A percentile compares a stretch with the other conserved stretches of the same genome.
Evolutionary conservation across 2,329 filamentous ascomycete species (phyloP).

Genomic region (Shiraia bambusicola): DNA sequence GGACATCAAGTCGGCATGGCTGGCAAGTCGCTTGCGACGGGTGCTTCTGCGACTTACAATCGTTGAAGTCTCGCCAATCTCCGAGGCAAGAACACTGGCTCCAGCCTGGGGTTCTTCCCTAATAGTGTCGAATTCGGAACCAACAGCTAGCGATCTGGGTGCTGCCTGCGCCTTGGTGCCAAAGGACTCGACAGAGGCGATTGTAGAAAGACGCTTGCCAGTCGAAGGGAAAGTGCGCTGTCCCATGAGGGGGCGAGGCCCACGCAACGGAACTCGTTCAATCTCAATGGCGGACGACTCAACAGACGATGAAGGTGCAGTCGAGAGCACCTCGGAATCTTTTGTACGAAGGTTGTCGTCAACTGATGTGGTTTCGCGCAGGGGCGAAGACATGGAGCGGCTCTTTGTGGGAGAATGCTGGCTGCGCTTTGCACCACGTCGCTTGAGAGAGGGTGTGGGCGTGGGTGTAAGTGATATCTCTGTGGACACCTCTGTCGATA

Average conservation of each 20-base stretch:
- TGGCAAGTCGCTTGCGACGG: slow-evolving; percentile 70
- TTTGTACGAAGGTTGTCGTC: slow-evolving; percentile 22
- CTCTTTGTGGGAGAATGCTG: slow-evolving; percentile 47
- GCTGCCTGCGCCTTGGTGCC: slow-evolving; percentile 38
- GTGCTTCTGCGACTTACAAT: slow-evolving; percentile 51
- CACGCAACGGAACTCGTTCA: slow-evolving; percentile 31
- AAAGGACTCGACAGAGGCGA: slow-evolving; percentile 59
- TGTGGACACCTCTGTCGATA: slow-evolving; percentile 14
- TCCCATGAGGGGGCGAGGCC: slow-evolving; percentile 40
- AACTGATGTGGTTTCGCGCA: slow-evolving; percentile 27
- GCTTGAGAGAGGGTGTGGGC: slow-evolving; percentile 40
- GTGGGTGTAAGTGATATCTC: slow-evolving; percentile 29
- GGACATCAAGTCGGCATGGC: slow-evolving; percentile 91
- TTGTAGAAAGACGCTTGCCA: slow-evolving; percentile 60
- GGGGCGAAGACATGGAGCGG: slow-evolving; percentile 34
- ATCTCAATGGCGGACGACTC: slow-evolving; percentile 35
- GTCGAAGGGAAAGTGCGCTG: slow-evolving; percentile 54
- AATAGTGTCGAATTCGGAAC: slow-evolving; percentile 28
- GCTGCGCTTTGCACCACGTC: slow-evolving; percentile 42
- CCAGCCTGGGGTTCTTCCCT: slow-evolving; percentile 18
- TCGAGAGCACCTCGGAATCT: slow-evolving; percentile 32
- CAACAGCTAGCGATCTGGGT: slow-evolving; percentile 28
- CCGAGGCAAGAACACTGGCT: slow-evolving; percentile 29
- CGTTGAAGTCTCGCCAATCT: slow-evolving; percentile 36
- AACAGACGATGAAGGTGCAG: slow-evolving; percentile 40